Percentiles rank a stretch among this genome's conserved stretches.
phyloP scores from a whole-genome alignment of 2,329 filamentous ascomycete species.

The Cordyceps cateniannulata region DNA sequence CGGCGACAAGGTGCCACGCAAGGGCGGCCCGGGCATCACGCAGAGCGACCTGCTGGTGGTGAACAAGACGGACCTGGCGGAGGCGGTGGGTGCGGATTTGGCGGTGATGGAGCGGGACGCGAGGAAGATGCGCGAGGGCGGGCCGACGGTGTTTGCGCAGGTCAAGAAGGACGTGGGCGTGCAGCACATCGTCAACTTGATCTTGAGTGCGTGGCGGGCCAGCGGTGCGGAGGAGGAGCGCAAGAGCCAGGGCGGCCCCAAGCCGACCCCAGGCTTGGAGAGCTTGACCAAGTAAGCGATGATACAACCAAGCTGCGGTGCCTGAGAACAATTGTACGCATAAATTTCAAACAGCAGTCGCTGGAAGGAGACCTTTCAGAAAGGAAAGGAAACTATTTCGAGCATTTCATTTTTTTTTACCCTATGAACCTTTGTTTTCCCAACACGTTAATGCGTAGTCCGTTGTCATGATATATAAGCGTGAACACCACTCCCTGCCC shows the following conservation, averaged over 20 bases:
- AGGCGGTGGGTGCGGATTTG: constrained; percentile 84
- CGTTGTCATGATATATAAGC: constrained; percentile 9
- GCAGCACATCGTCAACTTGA: constrained; percentile 79
- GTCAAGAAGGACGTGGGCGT: constrained; percentile 90
- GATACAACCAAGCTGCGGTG: neutral
- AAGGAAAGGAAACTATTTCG: neutral
- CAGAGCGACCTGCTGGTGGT: constrained; percentile 90
- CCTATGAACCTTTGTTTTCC: neutral
- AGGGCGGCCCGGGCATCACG: constrained; percentile 94
- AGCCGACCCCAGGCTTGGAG: constrained; percentile 50
- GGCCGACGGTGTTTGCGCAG: constrained; percentile 91
- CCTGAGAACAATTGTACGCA: neutral
- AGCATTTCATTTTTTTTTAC: neutral
- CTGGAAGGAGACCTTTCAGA: neutral
- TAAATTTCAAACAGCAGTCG: neutral
- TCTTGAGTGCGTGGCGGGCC: constrained; percentile 86
- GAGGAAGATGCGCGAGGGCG: constrained; percentile 89
- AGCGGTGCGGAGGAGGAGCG: constrained; percentile 67
- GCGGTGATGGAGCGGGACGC: constrained; percentile 92
- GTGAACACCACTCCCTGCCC: neutral
- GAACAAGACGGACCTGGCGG: constrained; percentile 94
- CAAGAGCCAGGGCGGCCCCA: constrained; percentile 49
- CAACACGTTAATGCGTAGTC: constrained; percentile 10
- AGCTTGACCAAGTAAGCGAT: constrained; percentile 26
- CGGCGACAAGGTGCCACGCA: constrained; percentile 92